Evolutionary conservation across 345 rosid species (phyloP).

Genomic region (Sonneratia alba): DNA sequence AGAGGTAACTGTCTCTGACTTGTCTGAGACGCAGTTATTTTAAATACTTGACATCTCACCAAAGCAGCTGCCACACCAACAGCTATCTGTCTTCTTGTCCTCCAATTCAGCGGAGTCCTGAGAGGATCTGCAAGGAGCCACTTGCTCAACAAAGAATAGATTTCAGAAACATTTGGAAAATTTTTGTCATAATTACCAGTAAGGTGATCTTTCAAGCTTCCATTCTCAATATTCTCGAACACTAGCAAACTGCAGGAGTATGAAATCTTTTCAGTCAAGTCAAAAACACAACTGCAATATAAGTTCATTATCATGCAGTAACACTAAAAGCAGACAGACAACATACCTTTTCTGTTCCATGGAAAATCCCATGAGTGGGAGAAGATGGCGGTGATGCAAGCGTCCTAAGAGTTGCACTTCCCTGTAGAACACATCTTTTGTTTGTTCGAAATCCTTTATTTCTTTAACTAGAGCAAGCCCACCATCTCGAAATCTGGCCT

Average conservation of each 20-base stretch:
- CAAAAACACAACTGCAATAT: not conserved
- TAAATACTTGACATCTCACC: slow-evolving; percentile 28
- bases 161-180: not conserved
- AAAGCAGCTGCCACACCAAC: slow-evolving; percentile 88
- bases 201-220: slow-evolving; percentile 89
- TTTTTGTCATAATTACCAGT: slow-evolving; percentile 40
- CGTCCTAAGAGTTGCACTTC: slow-evolving; percentile 71
- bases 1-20: not conserved
- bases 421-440: slow-evolving; percentile 42
- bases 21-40: not conserved
- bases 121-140: slow-evolving; percentile 66
- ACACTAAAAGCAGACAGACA: not conserved
- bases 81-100: slow-evolving; percentile 65
- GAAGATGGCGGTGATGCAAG: slow-evolving; percentile 90
- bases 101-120: slow-evolving; percentile 88
- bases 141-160: slow-evolving; percentile 2
- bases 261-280: not conserved
- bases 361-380: slow-evolving; percentile 74
- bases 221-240: slow-evolving; percentile 65
- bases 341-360: slow-evolving; percentile 55
- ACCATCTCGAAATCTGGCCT: slow-evolving; percentile 63
- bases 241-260: slow-evolving; percentile 59
- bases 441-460: slow-evolving; percentile 37
- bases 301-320: not conserved
- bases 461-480: slow-evolving; percentile 65